These are phyloP conservation scores for Peronospora belbahrii DNA, from an alignment of 352 stramenopile species.

Conservation along the genomic window DNA sequence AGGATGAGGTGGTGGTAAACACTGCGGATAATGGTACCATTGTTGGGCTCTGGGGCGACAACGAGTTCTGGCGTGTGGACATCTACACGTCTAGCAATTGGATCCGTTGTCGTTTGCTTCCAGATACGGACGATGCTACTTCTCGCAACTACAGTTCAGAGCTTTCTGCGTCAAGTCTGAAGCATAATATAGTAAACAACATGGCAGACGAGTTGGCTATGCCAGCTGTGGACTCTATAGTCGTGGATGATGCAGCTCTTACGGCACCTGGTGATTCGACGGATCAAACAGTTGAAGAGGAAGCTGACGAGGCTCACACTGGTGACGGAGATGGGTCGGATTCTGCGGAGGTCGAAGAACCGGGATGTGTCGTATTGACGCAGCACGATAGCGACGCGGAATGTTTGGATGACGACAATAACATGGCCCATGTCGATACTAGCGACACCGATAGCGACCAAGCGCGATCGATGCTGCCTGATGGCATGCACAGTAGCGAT, in stretches of 20 bases:
- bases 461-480: slow-evolving; percentile 24
- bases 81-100: slow-evolving; percentile 85
- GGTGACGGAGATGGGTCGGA: slow-evolving; percentile 29
- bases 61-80: slow-evolving; percentile 76
- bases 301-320: slow-evolving; percentile 27
- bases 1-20: slow-evolving; percentile 18
- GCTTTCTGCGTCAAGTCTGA: slow-evolving; percentile 21
- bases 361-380: slow-evolving; percentile 25
- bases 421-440: slow-evolving; percentile 8
- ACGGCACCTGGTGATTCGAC: slow-evolving; percentile 13
- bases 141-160: slow-evolving; percentile 36
- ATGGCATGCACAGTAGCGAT: slow-evolving; percentile 33
- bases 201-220: slow-evolving; percentile 30
- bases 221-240: slow-evolving; percentile 30
- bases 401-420: slow-evolving; percentile 33
- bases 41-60: slow-evolving; percentile 37
- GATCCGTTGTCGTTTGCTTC: slow-evolving; percentile 74
- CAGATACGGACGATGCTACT: slow-evolving; percentile 69
- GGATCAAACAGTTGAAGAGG: slow-evolving; percentile 34
- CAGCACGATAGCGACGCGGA: slow-evolving; percentile 27
- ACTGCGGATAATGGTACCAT: slow-evolving; percentile 24
- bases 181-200: slow-evolving; percentile 27
- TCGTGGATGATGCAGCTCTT: slow-evolving; percentile 25
- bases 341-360: slow-evolving; percentile 17
- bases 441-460: slow-evolving; percentile 6